phyloP scores from a whole-genome alignment of 2,329 filamentous ascomycete genomes.

The Fusarium sterilihyphosum region DNA sequence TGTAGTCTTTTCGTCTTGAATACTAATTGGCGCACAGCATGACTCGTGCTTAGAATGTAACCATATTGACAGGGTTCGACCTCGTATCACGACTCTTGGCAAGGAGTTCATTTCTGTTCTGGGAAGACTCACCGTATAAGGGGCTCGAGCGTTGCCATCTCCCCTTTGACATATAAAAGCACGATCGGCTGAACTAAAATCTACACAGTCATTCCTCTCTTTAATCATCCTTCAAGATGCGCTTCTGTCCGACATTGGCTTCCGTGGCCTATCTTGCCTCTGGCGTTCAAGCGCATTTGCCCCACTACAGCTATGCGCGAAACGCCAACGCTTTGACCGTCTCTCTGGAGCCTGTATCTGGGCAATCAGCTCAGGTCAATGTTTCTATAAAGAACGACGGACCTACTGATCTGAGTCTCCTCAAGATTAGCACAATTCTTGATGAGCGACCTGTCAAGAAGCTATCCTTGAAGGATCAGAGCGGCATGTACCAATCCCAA shows the following conservation, averaged over 20 bases:
- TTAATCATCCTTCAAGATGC: not conserved
- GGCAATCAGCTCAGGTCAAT: conserved; percentile 5
- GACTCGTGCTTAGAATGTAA: not conserved
- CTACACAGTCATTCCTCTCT: not conserved
- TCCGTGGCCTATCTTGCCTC: not conserved
- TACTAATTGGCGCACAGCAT: too few relatives aligned
- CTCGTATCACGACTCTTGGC: not conserved
- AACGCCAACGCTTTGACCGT: not conserved
- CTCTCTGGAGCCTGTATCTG: not conserved
- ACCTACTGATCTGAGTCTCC: not conserved
- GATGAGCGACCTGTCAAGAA: conserved; percentile 29
- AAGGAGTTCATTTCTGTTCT: not conserved
- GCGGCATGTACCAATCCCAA: not conserved
- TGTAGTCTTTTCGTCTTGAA: too few relatives aligned
- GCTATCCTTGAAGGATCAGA: not conserved
- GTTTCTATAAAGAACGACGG: conserved; percentile 17
- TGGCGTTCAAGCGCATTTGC: conserved; percentile 1
- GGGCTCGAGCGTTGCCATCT: not conserved
- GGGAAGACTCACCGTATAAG: not conserved
- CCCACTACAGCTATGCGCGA: not conserved
- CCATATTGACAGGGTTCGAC: not conserved
- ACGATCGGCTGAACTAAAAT: not conserved
- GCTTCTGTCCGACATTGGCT: not conserved
- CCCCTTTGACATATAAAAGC: not conserved
- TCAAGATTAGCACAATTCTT: conserved; percentile 27